These are phyloP conservation scores for Conticribra guillardii DNA, from an alignment of 108 stramenopile species.

Conservation along the genomic window DNA sequence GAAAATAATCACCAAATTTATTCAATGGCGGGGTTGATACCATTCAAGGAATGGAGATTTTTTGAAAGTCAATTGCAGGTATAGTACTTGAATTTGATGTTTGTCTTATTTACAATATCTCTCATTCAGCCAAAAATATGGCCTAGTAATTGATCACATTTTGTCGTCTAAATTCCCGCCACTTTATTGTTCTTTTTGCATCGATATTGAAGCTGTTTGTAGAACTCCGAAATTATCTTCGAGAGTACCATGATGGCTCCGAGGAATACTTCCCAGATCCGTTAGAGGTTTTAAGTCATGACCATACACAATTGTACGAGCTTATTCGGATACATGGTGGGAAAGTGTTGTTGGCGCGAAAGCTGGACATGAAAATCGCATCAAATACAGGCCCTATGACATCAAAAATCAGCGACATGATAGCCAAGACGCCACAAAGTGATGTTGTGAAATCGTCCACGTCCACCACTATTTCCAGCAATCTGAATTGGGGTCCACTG, in stretches of 20 bases:
- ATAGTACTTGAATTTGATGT: not conserved
- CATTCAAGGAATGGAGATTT: constrained; percentile 68
- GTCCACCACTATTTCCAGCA: too few relatives aligned
- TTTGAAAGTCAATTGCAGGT: constrained; percentile 68
- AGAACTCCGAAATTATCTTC: constrained; percentile 57
- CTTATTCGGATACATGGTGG: constrained; percentile 73
- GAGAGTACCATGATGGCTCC: constrained; percentile 40
- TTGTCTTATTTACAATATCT: not conserved
- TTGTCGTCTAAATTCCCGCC: not conserved
- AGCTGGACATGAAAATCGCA: constrained; percentile 53
- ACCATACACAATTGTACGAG: constrained; percentile 30
- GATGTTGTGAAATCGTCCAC: too few relatives aligned
- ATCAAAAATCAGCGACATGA: too few relatives aligned
- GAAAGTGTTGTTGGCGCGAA: constrained; percentile 54
- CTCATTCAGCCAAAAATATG: not conserved
- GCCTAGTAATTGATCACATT: not conserved
- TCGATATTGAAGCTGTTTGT: constrained; percentile 38
- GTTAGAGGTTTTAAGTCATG: constrained; percentile 24
- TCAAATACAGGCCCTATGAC: too few relatives aligned
- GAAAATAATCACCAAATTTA: constrained; percentile 31
- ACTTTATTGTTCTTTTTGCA: not conserved
- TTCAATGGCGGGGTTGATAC: constrained; percentile 56
- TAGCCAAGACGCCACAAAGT: too few relatives aligned
- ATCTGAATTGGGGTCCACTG: constrained; percentile 64
- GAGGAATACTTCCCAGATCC: constrained; percentile 53